A percentile compares a stretch with the other conserved stretches of the same genome.
Evolutionary conservation across 371 early-diverging fungal species (phyloP).

Genomic region (Blakeslea trispora): DNA sequence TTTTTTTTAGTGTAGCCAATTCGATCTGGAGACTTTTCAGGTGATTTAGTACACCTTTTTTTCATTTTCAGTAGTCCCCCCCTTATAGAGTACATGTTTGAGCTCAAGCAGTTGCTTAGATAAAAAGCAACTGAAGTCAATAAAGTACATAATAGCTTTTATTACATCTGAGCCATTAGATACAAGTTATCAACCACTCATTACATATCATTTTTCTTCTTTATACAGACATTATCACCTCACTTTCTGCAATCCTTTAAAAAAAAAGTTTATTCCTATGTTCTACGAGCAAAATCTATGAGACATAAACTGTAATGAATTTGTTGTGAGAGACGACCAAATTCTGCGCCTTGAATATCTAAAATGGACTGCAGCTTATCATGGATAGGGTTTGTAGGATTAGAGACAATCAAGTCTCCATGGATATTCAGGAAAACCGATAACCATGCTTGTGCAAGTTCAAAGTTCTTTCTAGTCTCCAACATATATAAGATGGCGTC

Average conservation of each 20-base stretch:
- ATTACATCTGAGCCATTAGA: too few relatives aligned
- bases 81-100: too few relatives aligned
- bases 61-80: too few relatives aligned
- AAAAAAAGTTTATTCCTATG: conserved; percentile 16
- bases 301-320: conserved; percentile 82
- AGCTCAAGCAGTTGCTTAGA: too few relatives aligned
- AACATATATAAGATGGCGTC: conserved; percentile 65
- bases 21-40: too few relatives aligned
- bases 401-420: conserved; percentile 73
- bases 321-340: conserved; percentile 68
- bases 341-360: conserved; percentile 54
- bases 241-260: not conserved
- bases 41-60: too few relatives aligned
- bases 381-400: conserved; percentile 54
- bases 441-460: conserved; percentile 83
- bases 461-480: conserved; percentile 75
- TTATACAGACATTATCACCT: too few relatives aligned
- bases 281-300: conserved; percentile 76
- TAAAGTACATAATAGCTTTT: too few relatives aligned
- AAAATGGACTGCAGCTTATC: conserved; percentile 50
- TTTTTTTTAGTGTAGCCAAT: too few relatives aligned
- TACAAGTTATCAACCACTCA: too few relatives aligned
- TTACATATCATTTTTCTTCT: too few relatives aligned
- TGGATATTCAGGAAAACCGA: conserved; percentile 76
- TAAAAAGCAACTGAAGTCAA: too few relatives aligned